Percentiles rank a stretch among this genome's conserved stretches.
phyloP scores from a whole-genome alignment of 176 grass and related monocot species.

The Rhynchospora breviuscula region DNA sequence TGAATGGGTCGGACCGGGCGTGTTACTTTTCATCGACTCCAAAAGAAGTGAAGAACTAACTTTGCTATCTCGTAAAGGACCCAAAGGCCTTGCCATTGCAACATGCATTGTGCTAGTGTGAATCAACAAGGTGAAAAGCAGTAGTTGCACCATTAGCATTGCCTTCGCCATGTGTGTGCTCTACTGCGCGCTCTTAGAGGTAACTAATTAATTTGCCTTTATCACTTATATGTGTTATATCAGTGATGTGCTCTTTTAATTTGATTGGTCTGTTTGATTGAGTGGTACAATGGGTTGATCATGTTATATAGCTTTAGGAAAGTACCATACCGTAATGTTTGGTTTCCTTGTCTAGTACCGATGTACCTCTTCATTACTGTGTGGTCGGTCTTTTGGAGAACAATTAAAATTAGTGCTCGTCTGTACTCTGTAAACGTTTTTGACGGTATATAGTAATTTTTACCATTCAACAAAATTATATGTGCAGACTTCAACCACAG shows the following conservation, averaged over 20 bases:
- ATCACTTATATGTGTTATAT: background rate
- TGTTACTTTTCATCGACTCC: background rate
- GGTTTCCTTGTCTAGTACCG: background rate
- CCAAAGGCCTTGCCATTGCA: background rate
- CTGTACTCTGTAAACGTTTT: no score
- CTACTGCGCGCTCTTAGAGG: no score
- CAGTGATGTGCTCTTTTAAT: background rate
- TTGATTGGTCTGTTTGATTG: background rate
- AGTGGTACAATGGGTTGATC: background rate
- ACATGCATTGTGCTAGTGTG: background rate
- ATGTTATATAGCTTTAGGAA: background rate
- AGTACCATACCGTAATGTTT: background rate
- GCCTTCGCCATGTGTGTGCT: background rate
- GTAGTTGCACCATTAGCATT: background rate
- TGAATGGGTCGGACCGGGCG: background rate
- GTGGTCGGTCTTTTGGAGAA: no score
- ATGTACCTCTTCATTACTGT: no score
- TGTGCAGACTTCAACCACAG: no score
- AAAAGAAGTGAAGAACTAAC: background rate
- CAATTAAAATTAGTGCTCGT: no score
- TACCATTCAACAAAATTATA: no score
- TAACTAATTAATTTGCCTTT: background rate
- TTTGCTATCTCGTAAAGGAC: background rate
- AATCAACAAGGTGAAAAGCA: background rate
- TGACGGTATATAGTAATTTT: no score